Evolutionary conservation across 257 asterid genomes (phyloP), one percentile per base, ranked within the genome.

Genomic region (Apocynum venetum): DNA sequence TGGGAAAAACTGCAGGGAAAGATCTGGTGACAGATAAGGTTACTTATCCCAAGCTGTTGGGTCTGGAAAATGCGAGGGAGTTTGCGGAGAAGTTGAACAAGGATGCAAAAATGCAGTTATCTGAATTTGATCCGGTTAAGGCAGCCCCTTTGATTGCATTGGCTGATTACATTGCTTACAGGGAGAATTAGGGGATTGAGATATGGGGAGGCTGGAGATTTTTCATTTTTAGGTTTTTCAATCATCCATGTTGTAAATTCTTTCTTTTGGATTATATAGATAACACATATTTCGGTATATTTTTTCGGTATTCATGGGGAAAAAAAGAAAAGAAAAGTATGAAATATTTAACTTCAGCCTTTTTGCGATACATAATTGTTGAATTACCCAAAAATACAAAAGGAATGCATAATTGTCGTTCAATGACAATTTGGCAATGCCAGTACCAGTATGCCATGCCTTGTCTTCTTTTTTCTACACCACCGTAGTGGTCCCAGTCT

Each of bases 1-100:
- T 90, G 79, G 97, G 97, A 11, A 92, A 92, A 70, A 90, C 97
- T 0, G 97, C 96, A 0, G 97, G 97, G 0, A 91, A 92, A 82
- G 96, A 92, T 78, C 82, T 90, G 66, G 88, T 52, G 48, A 78
- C 88, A 0, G 95, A 88, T 82, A 92, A 92, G 73, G 88, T 87
- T 1, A 92, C 97, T 6, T 92, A 90, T 83, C 97, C 97, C 25
- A 92, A 91, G 81, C 65, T 92, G 56, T 43, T 92, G 80, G 97
- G 97, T 13, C n/a, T 92, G 73, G 92, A 92, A n/a, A 86, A 87
- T 77, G 91, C 97, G 7, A 74, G 73, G 76, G 91, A 92, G 75
- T 89, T 92, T 73, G 93, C 97, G 0, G 81, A 66, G 79, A 72
- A 79, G 80, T 79, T 92, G 75, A 90, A 89, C 48, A 70, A 51